phyloP scores from a whole-genome alignment of 345 rosid genomes.

The Boechera divaricarpa region DNA sequence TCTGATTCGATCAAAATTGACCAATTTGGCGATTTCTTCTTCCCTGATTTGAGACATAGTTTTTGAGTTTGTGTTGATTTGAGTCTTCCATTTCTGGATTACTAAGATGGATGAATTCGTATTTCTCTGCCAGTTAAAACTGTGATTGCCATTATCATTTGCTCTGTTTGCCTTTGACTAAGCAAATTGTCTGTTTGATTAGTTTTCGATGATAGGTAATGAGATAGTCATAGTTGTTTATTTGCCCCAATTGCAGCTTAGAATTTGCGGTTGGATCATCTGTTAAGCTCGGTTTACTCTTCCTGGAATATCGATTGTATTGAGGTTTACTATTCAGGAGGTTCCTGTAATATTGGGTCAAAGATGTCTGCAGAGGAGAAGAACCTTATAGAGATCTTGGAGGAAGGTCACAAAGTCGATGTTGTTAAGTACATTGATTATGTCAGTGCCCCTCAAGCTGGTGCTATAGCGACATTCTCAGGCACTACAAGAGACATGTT shows the following conservation, averaged over 20 bases:
- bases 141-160: constrained; percentile 17
- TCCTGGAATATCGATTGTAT: constrained; percentile 9
- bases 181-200: neutral
- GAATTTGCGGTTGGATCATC: constrained; percentile 5
- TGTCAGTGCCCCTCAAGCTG: constrained; percentile 71
- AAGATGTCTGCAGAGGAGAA: constrained; percentile 62
- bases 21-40: constrained; percentile 6
- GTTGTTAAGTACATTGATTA: constrained; percentile 63
- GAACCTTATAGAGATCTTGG: constrained; percentile 66
- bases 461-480: constrained; percentile 74
- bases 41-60: neutral
- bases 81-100: constrained; percentile 28
- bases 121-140: neutral
- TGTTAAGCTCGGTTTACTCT: neutral
- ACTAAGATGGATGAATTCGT: neutral
- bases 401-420: constrained; percentile 62
- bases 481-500: constrained; percentile 82
- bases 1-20: constrained; percentile 5
- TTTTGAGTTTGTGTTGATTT: constrained; percentile 12
- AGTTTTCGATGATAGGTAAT: constrained; percentile 4
- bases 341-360: neutral
- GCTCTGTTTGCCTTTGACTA: neutral
- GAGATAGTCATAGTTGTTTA: constrained; percentile 2
- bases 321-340: neutral
- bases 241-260: constrained; percentile 23